phyloP scores from a whole-genome alignment of 1,284 basidiomycete species.

The Ustilago vetiveriae region DNA sequence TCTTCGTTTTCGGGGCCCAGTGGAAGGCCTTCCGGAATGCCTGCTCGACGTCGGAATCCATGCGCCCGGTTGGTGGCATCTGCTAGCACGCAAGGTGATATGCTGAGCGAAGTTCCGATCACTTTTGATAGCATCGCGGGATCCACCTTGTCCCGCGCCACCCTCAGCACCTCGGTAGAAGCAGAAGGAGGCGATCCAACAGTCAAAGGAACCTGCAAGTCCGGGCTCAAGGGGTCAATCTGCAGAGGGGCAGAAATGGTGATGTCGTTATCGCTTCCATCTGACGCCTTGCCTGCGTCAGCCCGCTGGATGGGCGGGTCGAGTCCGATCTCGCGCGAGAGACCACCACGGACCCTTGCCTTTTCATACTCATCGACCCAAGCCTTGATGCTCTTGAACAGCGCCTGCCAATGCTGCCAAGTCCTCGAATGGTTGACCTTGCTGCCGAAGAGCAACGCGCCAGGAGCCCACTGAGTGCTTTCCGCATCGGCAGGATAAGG shows the following conservation, averaged over 20 bases:
- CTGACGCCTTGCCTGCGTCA: background rate
- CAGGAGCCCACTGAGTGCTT: constrained; percentile 6
- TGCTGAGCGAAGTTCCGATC: constrained; percentile 31
- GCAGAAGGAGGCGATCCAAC: constrained; percentile 32
- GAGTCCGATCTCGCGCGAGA: constrained; percentile 56
- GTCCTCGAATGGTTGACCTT: constrained; percentile 41
- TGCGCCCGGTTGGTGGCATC: constrained; percentile 48
- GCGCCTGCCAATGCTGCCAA: constrained; percentile 57
- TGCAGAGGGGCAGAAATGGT: constrained; percentile 23
- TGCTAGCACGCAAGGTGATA: constrained; percentile 48
- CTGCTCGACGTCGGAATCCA: constrained; percentile 54
- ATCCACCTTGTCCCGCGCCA: constrained; percentile 30
- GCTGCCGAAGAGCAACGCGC: constrained; percentile 27
- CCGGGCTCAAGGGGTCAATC: constrained; percentile 17
- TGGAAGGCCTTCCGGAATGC: constrained; percentile 59
- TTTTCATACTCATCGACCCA: constrained; percentile 64
- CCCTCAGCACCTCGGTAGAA: constrained; percentile 28
- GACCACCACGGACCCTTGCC: constrained; percentile 44
- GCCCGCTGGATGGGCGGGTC: constrained; percentile 16
- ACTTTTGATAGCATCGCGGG: constrained; percentile 29
- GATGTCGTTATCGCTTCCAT: constrained; percentile 4
- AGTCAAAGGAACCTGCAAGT: constrained; percentile 23
- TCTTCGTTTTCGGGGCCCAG: constrained; percentile 51
- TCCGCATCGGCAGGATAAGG: constrained; percentile 3
- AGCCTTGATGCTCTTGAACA: constrained; percentile 53